Conservation (phyloP, 352 stramenopile species). For the Phytopythium montanum region DNA sequence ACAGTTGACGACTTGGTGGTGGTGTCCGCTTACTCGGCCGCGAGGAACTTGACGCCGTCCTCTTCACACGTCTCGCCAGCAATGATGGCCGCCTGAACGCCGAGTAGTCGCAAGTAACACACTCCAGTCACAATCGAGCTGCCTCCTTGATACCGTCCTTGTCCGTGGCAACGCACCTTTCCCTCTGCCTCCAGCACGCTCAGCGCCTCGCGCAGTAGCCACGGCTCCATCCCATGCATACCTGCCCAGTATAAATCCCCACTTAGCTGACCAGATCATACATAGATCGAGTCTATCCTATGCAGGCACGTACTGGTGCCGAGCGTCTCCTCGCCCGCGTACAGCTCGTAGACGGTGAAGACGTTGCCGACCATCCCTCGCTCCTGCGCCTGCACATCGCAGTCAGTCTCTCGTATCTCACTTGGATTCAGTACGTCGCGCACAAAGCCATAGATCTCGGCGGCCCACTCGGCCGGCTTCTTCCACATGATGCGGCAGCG, state of each 20-base stretch:
- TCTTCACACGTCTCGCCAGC: conserved; percentile 78
- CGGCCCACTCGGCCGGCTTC: conserved; percentile 73
- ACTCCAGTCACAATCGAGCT: no score
- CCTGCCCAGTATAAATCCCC: conserved; percentile 15
- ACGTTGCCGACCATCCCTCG: conserved; percentile 79
- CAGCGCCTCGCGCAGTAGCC: conserved; percentile 74
- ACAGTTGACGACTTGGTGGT: no score
- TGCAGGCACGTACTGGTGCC: conserved; percentile 50
- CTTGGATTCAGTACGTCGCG: background rate
- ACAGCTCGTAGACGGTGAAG: conserved; percentile 84
- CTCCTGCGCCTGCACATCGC: conserved; percentile 51
- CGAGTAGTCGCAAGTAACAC: no score
- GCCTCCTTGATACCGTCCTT: no score
- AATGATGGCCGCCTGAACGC: conserved; percentile 62
- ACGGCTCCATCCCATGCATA: conserved; percentile 83
- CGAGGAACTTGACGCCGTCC: conserved; percentile 84
- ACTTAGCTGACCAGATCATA: background rate
- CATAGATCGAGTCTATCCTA: background rate
- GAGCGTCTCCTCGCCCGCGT: conserved; percentile 78
- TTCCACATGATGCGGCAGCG: conserved; percentile 87
- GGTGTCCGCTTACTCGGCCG: conserved; percentile 43
- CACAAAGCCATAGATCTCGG: conserved; percentile 86
- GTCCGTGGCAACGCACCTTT: conserved; percentile 32
- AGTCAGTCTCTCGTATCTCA: no score
- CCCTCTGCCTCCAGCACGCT: conserved; percentile 70